phyloP scores from a whole-genome alignment of 768 basidiomycete genomes.

The Rhodotorula kratochvilovae region DNA sequence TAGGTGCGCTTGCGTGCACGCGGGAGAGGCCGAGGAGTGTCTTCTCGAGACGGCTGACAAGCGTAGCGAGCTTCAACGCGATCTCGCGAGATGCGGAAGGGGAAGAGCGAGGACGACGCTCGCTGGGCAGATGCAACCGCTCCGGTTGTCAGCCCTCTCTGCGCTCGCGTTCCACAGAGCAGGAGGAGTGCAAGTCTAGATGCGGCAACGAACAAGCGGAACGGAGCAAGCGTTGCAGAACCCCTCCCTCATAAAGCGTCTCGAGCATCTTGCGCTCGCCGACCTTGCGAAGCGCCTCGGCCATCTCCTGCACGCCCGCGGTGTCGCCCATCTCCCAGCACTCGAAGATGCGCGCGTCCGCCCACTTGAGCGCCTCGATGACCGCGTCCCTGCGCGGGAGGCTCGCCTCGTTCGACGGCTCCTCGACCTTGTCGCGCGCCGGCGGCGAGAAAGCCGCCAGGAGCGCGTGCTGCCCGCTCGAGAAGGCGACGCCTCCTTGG shows the following conservation, averaged over 20 bases:
- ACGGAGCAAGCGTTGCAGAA: background rate
- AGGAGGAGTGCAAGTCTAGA: too few relatives aligned
- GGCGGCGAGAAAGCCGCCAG: background rate
- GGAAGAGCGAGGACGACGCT: too few relatives aligned
- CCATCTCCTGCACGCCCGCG: background rate
- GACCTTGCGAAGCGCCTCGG: background rate
- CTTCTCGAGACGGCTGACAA: too few relatives aligned
- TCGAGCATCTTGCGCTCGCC: background rate
- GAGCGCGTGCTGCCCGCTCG: background rate
- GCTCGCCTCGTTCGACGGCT: background rate
- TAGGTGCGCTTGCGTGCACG: too few relatives aligned
- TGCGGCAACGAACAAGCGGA: too few relatives aligned
- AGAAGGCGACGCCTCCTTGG: background rate
- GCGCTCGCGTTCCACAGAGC: too few relatives aligned
- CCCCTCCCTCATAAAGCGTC: background rate
- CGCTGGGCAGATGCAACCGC: too few relatives aligned
- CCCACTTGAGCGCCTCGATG: background rate
- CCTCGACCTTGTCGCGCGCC: background rate
- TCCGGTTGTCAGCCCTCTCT: too few relatives aligned
- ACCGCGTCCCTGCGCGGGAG: background rate
- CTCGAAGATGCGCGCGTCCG: background rate
- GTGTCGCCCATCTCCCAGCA: background rate
- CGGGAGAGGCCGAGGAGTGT: too few relatives aligned
- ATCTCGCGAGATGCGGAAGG: too few relatives aligned
- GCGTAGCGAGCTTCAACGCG: too few relatives aligned